A percentile compares a stretch with the other conserved stretches of the same genome.
Conservation (phyloP, 345 rosid genomes). For the Trapa bicornis region DNA sequence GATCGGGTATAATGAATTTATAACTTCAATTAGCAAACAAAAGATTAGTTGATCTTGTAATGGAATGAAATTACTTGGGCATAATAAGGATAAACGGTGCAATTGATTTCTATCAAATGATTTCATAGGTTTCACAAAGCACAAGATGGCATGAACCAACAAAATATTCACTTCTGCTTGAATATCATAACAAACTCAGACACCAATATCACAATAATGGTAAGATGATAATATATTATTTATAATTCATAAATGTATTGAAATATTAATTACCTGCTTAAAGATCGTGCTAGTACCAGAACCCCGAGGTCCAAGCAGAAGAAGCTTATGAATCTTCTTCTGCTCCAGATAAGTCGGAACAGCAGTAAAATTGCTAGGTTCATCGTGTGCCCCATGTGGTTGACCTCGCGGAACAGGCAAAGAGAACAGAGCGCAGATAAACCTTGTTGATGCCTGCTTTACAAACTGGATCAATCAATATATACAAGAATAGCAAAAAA, state of each 20-base stretch:
- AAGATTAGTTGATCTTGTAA: neutral
- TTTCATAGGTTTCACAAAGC: no score
- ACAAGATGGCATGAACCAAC: no score
- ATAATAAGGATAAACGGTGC: no score
- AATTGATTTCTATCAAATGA: no score
- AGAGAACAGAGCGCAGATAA: constrained; percentile 69
- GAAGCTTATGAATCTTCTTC: constrained; percentile 66
- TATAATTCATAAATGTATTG: no score
- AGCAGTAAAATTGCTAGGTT: constrained; percentile 53
- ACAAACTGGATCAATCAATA: neutral
- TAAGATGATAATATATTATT: no score
- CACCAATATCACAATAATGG: no score
- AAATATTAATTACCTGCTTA: constrained; percentile 53
- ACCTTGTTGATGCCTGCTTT: constrained; percentile 85
- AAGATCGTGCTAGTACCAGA: constrained; percentile 98
- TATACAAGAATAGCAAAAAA: neutral
- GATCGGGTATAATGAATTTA: neutral
- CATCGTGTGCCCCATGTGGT: constrained; percentile 56
- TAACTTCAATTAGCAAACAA: neutral
- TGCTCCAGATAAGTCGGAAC: constrained; percentile 83
- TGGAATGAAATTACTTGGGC: neutral
- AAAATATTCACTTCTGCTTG: no score
- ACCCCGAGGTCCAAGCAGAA: constrained; percentile 68
- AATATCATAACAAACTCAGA: no score
- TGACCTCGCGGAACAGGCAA: constrained; percentile 80